Conservation (phyloP, 2,329 filamentous ascomycete species). For the Fusarium sp. region DNA sequence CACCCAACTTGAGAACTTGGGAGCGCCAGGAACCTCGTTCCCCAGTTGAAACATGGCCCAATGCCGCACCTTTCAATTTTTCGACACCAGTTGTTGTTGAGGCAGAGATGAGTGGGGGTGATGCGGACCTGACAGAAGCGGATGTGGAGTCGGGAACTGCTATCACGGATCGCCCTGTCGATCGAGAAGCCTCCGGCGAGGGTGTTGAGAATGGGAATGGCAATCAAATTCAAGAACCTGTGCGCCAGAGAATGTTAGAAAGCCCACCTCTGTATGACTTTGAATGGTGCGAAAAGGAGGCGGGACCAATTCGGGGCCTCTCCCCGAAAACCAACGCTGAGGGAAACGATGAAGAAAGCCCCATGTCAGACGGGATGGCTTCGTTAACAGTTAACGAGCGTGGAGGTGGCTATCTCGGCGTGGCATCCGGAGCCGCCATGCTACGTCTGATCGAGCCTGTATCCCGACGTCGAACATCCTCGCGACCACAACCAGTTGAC, state of each 20-base stretch:
- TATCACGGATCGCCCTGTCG: neutral
- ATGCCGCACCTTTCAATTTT: constrained; percentile 27
- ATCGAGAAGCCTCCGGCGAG: neutral
- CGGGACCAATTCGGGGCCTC: constrained; percentile 41
- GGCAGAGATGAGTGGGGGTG: neutral
- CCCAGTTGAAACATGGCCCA: neutral
- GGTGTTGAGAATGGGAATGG: neutral
- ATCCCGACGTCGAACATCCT: constrained; percentile 39
- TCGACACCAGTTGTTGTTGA: constrained; percentile 3
- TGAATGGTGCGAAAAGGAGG: constrained; percentile 52
- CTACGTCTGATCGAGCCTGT: constrained; percentile 52
- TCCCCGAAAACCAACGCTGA: constrained; percentile 39
- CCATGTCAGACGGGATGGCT: constrained; percentile 54
- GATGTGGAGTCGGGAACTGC: neutral
- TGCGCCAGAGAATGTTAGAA: constrained; percentile 46
- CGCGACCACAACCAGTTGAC: constrained; percentile 12
- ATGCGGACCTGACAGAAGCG: neutral
- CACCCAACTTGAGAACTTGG: constrained; percentile 39
- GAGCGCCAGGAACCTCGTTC: constrained; percentile 7
- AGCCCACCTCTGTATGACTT: constrained; percentile 51
- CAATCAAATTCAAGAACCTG: constrained; percentile 5
- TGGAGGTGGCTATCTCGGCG: constrained; percentile 59
- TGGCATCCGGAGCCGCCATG: constrained; percentile 59
- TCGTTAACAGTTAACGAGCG: constrained; percentile 51
- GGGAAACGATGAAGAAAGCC: constrained; percentile 38